Conservation (phyloP, 2,329 filamentous ascomycete species). For the Cytospora schulzeri region DNA sequence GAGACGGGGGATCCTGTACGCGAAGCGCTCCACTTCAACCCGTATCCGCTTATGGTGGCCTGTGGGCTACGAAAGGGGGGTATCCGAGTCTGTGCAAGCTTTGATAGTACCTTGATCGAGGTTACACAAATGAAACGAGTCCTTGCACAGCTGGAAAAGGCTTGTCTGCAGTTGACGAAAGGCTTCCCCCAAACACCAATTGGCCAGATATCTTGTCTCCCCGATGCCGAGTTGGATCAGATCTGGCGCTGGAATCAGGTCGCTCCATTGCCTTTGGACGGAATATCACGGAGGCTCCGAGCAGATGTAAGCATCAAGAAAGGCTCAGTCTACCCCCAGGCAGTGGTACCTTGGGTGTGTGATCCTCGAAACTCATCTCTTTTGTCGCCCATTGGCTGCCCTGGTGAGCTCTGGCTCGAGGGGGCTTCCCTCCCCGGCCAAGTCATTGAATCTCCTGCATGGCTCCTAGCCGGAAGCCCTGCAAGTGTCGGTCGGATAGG, state of each 20-base stretch:
- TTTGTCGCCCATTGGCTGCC: conserved; percentile 44
- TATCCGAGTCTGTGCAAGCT: conserved; percentile 47
- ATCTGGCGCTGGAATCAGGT: conserved; percentile 47
- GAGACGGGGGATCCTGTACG: conserved; percentile 24
- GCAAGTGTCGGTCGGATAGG: conserved; percentile 35
- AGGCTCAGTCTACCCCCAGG: conserved; percentile 39
- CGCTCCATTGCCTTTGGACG: conserved; percentile 40
- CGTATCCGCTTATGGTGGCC: conserved; percentile 52
- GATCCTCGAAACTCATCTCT: conserved; percentile 37
- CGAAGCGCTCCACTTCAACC: conserved; percentile 44
- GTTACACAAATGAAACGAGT: conserved; percentile 41
- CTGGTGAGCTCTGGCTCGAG: conserved; percentile 45
- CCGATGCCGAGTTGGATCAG: conserved; percentile 40
- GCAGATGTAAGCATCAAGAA: conserved; percentile 29
- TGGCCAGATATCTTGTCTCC: conserved; percentile 41
- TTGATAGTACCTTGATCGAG: conserved; percentile 42
- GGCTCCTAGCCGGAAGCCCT: conserved; percentile 40
- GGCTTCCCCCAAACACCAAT: conserved; percentile 31
- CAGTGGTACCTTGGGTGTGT: conserved; percentile 38
- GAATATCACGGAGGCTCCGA: conserved; percentile 30
- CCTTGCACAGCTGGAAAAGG: conserved; percentile 40
- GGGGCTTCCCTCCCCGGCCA: conserved; percentile 36
- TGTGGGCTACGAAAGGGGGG: conserved; percentile 46
- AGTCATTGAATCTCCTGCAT: conserved; percentile 35
- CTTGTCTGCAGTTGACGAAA: conserved; percentile 30